Percentiles rank a stretch among this genome's conserved stretches.
These are phyloP conservation scores for Claviceps arundinis DNA, from an alignment of 2,329 filamentous ascomycete species.

Conservation along the genomic window DNA sequence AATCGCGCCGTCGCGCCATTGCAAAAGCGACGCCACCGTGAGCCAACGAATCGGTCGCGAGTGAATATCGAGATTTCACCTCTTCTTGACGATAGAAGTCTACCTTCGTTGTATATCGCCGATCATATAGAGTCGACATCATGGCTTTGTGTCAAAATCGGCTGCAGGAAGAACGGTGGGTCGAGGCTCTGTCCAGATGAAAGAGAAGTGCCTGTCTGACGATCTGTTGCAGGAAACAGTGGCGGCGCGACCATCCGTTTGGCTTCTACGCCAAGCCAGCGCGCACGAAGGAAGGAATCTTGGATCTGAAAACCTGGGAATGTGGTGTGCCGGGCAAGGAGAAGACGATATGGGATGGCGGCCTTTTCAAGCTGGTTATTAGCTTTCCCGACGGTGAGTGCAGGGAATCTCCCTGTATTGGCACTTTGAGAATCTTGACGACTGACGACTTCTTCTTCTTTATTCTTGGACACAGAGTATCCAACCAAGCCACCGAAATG, in stretches of 20 bases:
- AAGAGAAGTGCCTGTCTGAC: conserved; percentile 10
- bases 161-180: conserved; percentile 75
- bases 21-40: not conserved
- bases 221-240: conserved; percentile 60
- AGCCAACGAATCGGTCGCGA: not conserved
- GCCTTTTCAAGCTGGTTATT: conserved; percentile 87
- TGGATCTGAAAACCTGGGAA: conserved; percentile 93
- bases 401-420: conserved; percentile 2
- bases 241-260: conserved; percentile 93
- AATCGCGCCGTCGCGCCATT: not conserved
- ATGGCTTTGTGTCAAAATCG: conserved; percentile 88
- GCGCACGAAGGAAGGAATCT: conserved; percentile 62
- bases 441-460: not conserved
- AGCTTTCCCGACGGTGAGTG: conserved; percentile 79
- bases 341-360: conserved; percentile 96
- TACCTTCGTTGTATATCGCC: not conserved
- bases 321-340: conserved; percentile 93
- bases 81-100: not conserved
- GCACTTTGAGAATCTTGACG: not conserved
- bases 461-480: conserved; percentile 51
- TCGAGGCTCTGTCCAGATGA: conserved; percentile 6
- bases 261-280: conserved; percentile 89
- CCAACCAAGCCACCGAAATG: conserved; percentile 98
- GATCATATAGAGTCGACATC: conserved; percentile 9
- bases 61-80: not conserved